Percentiles rank a stretch among this genome's conserved stretches.
These are phyloP conservation scores for Hypoxylon lenormandii DNA, from an alignment of 495 filamentous ascomycete species.

Conservation along the genomic window DNA sequence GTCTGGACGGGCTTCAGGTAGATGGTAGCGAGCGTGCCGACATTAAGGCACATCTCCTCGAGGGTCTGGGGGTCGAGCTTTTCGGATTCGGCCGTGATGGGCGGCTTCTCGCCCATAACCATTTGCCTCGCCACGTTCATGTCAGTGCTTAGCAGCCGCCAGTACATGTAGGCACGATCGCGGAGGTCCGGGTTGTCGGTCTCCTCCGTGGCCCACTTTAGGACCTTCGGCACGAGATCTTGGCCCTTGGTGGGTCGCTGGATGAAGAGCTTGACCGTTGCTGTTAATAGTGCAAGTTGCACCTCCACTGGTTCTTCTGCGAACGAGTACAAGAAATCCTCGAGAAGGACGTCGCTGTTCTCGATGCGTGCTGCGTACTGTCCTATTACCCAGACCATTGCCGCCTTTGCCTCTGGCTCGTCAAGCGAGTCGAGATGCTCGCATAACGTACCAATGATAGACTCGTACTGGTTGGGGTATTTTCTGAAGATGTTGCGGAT, in stretches of 20 bases:
- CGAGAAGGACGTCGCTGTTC: constrained; percentile 90
- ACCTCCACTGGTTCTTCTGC: constrained; percentile 94
- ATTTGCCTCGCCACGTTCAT: constrained; percentile 85
- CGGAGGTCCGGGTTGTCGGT: constrained; percentile 97
- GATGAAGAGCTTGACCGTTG: constrained; percentile 98
- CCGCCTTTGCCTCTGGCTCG: constrained; percentile 98
- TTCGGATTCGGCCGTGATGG: constrained; percentile 96
- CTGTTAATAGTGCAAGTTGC: constrained; percentile 92
- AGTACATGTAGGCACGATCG: constrained; percentile 99
- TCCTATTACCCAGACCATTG: constrained; percentile 99
- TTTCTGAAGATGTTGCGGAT: constrained; percentile 99
- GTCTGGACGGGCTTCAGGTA: constrained; percentile 98
- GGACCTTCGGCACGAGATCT: constrained; percentile 90
- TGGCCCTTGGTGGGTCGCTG: constrained; percentile 95
- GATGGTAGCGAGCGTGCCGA: constrained; percentile 95
- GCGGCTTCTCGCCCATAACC: constrained; percentile 96
- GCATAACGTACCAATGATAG: constrained; percentile 93
- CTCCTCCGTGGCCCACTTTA: constrained; percentile 99
- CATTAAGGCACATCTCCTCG: constrained; percentile 96
- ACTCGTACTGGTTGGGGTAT: constrained; percentile 98
- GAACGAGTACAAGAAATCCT: constrained; percentile 94
- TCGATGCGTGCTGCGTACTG: constrained; percentile 98
- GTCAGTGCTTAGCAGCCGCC: constrained; percentile 94
- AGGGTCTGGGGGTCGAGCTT: constrained; percentile 90
- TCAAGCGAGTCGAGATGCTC: constrained; percentile 96